Evolutionary conservation across 306 rosid genomes (phyloP).

Genomic region (Acacia crassicarpa): DNA sequence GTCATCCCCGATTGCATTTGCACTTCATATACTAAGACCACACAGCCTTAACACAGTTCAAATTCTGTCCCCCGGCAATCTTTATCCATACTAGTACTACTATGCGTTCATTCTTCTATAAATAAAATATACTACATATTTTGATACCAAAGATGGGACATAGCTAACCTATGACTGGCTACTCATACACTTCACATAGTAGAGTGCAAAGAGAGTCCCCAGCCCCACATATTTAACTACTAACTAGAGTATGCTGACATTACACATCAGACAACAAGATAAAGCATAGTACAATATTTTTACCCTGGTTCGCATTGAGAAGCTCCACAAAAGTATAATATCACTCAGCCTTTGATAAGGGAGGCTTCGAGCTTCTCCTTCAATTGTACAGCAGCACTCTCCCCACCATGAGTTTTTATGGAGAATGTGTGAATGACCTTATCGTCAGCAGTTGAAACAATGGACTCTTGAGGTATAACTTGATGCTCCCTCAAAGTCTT

Average conservation of each 20-base stretch:
- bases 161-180: neutral
- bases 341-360: constrained; percentile 44
- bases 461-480: constrained; percentile 49
- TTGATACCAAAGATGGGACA: neutral
- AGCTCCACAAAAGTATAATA: neutral
- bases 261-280: neutral
- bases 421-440: constrained; percentile 60
- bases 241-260: neutral
- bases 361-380: constrained; percentile 62
- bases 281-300: neutral
- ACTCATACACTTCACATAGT: neutral
- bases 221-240: neutral
- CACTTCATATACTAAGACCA: neutral
- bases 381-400: constrained; percentile 56
- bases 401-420: constrained; percentile 44
- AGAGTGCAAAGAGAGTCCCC: neutral
- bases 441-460: constrained; percentile 40
- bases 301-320: neutral
- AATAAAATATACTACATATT: neutral
- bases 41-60: neutral
- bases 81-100: neutral
- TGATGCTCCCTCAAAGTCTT: constrained; percentile 53
- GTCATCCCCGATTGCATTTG: neutral
- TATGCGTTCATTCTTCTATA: neutral
- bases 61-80: neutral